Conservation (phyloP, 2,329 filamentous ascomycete genomes). For the Penicillium capsulatum region DNA sequence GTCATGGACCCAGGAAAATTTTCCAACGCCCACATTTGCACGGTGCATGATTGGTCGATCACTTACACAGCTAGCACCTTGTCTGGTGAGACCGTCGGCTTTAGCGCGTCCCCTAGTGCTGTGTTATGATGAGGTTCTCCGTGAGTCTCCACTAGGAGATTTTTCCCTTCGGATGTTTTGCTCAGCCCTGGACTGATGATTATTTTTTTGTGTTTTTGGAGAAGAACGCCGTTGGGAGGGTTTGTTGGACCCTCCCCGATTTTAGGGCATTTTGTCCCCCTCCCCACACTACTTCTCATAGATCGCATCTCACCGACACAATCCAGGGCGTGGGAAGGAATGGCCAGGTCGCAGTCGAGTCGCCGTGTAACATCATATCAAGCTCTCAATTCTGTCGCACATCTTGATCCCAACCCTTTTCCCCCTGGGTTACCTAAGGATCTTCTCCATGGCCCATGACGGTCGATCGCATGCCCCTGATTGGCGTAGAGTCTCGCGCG, state of each 20-base stretch:
- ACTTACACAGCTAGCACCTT: conserved; percentile 6
- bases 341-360: too few relatives aligned
- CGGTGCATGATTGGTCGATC: conserved; percentile 20
- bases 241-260: too few relatives aligned
- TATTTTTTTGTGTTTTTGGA: too few relatives aligned
- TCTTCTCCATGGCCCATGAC: conserved; percentile 9
- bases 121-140: conserved; percentile 14
- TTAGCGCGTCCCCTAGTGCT: conserved; percentile 24
- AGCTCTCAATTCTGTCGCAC: too few relatives aligned
- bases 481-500: conserved; percentile 1
- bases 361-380: too few relatives aligned
- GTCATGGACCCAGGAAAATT: conserved; percentile 9
- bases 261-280: too few relatives aligned
- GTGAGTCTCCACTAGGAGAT: conserved; percentile 12
- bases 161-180: too few relatives aligned
- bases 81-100: conserved; percentile 21
- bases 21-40: conserved; percentile 10
- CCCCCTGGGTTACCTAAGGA: conserved; percentile 22
- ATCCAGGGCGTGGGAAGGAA: too few relatives aligned
- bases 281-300: too few relatives aligned
- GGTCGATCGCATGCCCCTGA: conserved; percentile 8
- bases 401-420: background rate
- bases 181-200: too few relatives aligned
- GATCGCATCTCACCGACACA: too few relatives aligned
- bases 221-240: too few relatives aligned